Base-by-base conservation (phyloP, 768 basidiomycete genomes). In the Suillus decipiens region DNA sequence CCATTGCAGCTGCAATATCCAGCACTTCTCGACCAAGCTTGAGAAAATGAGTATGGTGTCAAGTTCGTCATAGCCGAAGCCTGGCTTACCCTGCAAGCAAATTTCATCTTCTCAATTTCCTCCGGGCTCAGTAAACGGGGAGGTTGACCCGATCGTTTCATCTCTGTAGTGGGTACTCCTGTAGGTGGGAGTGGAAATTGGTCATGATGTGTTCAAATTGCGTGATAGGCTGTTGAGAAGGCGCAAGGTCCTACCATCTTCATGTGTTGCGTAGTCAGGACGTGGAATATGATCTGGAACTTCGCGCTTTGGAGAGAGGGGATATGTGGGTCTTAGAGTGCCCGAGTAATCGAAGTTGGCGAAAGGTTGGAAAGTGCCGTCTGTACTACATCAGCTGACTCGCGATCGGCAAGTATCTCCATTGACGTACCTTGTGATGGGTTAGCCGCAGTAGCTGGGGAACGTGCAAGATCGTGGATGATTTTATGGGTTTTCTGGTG, bases 1-100 rank as follows among this genome's bases (percentile, higher is more conserved):
- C 80, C 70, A 88, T 85, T 0, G 95, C 86, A 1, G 96, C 96
- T 19, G 93, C 90, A 62, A 93, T 82, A 74, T 99, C 96, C 24
- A 99, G 84, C n/a, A 99, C 89, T 78, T 99, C 94, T 56, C 97
- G 82, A 5, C 84, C 86, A 66, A 97, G 82, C 97, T 99, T 55
- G 55, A 60, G 62, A 41, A 60, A 56, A 12, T 59, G 55, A 4
- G 57, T n/a, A 37, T 22, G 8, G 37, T 31, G 59, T 33, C 37
- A 48, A 24, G 58, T 7, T 28, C 39, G 53, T 48, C 24, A 36
- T 55, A 60, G 60, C 55, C 43, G 31, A 56, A 58, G 60, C 14
- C 62, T 62, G 54, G 36, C 92, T 68, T 71, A 97, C 97, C 74
- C 82, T 82, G 77, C 93, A 96, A 12, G 86, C 93, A 4, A 79